Conservation (phyloP, 129 eudicot species). For the Chrysanthemum seticuspe region DNA sequence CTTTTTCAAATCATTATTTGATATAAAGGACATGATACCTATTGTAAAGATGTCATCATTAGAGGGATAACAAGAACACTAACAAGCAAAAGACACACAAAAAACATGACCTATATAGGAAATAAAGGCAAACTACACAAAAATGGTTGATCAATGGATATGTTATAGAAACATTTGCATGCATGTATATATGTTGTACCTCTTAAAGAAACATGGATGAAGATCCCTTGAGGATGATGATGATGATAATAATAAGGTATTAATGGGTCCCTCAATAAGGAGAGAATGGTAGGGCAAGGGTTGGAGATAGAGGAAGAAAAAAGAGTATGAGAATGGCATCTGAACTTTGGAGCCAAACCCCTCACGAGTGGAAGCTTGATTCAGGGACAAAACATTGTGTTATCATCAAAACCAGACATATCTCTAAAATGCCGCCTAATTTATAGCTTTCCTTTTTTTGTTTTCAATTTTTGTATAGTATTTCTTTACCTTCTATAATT, state of each 20-base stretch:
- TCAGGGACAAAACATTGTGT: neutral
- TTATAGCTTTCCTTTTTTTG: neutral
- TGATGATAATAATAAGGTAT: neutral
- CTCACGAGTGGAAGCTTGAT: neutral
- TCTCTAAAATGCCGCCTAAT: neutral
- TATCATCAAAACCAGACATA: neutral
- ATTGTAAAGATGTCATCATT: conserved; percentile 12
- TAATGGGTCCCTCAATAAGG: neutral
- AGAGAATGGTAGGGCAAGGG: neutral
- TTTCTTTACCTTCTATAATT: too few species aligned
- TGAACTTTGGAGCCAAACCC: neutral
- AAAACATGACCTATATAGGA: neutral
- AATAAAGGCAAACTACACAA: neutral
- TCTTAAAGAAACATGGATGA: conserved; percentile 5
- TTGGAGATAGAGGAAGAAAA: neutral
- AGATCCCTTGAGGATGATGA: conserved; percentile 15
- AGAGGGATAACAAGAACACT: too few species aligned
- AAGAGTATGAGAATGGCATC: neutral
- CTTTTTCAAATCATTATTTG: neutral
- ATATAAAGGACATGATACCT: conserved; percentile 22
- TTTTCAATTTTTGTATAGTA: neutral
- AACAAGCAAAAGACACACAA: neutral
- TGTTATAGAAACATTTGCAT: neutral
- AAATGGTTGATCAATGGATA: neutral
- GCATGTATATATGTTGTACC: neutral